phyloP scores from a whole-genome alignment of 306 rosid species.

The Cucumis sativus region DNA sequence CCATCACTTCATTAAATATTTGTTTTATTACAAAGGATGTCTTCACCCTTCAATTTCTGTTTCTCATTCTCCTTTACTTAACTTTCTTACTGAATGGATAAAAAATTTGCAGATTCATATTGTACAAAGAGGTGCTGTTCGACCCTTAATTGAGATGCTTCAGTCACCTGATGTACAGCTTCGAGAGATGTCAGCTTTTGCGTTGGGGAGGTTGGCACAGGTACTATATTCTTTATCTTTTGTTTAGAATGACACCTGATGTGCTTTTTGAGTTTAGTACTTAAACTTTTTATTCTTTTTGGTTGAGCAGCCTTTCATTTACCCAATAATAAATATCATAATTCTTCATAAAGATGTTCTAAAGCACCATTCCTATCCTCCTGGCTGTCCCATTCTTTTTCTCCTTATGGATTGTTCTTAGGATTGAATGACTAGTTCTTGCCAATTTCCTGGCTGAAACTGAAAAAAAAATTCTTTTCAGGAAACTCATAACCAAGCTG shows the following conservation, averaged over 20 bases:
- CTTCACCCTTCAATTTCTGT: not conserved
- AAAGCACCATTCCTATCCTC: not conserved
- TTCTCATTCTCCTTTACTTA: not conserved
- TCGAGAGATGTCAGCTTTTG: constrained; percentile 98
- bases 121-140: constrained; percentile 97
- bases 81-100: not conserved
- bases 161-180: constrained; percentile 88
- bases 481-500: constrained; percentile 97
- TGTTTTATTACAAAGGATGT: not conserved
- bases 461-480: constrained; percentile 23
- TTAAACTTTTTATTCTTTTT: not conserved
- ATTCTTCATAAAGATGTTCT: not conserved
- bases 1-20: not conserved
- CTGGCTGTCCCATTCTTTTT: not conserved
- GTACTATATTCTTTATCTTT: constrained; percentile 20
- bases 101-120: constrained; percentile 63
- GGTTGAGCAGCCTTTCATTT: not conserved
- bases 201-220: constrained; percentile 98
- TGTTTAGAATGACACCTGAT: not conserved
- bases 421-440: not conserved
- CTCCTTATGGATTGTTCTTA: not conserved
- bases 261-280: not conserved
- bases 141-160: constrained; percentile 95
- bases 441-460: constrained; percentile 1
- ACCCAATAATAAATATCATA: not conserved